Conservation (phyloP, 768 basidiomycete genomes). For the Candolleomyces aberdarensis region DNA sequence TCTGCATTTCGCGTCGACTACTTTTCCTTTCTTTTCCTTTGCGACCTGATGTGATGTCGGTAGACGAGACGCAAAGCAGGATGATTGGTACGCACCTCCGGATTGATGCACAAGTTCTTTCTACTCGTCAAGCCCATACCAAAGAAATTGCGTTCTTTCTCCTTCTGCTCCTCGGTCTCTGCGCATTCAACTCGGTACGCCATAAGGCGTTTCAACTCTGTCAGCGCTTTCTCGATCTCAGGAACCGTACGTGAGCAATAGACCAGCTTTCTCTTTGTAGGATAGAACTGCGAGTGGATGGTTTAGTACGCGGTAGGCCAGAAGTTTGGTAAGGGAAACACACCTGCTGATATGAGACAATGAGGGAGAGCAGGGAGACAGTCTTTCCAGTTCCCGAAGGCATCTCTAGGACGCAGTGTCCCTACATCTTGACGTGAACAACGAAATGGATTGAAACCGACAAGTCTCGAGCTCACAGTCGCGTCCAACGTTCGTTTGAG, state of each 20-base stretch:
- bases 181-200: conserved; percentile 75
- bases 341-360: conserved; percentile 98
- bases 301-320: not conserved
- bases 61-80: not conserved
- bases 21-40: conserved; percentile 97
- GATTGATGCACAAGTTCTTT: conserved; percentile 95
- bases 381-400: conserved; percentile 99
- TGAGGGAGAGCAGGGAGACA: conserved; percentile 90
- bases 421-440: conserved; percentile 45
- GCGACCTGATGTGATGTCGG: conserved; percentile 59
- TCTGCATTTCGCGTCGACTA: conserved; percentile 95
- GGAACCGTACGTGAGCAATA: conserved; percentile 99
- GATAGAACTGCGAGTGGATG: conserved; percentile 69
- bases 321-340: not conserved
- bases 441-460: not conserved
- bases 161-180: conserved; percentile 69
- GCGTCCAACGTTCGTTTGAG: conserved; percentile 95
- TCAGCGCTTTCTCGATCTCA: conserved; percentile 97
- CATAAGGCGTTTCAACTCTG: conserved; percentile 93
- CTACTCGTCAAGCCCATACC: conserved; percentile 93
- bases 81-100: conserved; percentile 58
- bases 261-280: conserved; percentile 88
- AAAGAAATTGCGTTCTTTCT: conserved; percentile 78
- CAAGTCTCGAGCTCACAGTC: conserved; percentile 46
- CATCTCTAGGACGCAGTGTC: conserved; percentile 99